A percentile compares a stretch with the other conserved stretches of the same genome.
phyloP scores from a whole-genome alignment of 306 rosid species.

The Datisca glomerata region DNA sequence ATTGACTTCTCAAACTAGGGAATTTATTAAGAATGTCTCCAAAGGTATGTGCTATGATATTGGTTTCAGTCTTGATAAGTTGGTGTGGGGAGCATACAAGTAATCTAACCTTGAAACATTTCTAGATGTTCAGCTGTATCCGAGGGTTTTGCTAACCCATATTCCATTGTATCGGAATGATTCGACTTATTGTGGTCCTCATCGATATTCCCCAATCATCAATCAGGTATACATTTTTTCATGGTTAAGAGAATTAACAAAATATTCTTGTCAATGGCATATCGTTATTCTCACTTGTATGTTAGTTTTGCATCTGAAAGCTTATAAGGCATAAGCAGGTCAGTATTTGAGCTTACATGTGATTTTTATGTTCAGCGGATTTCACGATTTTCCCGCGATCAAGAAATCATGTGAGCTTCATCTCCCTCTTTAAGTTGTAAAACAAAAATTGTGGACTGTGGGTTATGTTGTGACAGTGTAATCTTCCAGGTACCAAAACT shows the following conservation, averaged over 20 bases:
- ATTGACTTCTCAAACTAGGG: constrained; percentile 40
- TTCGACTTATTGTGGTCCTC: constrained; percentile 49
- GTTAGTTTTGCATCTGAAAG: constrained; percentile 4
- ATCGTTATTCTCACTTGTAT: background rate
- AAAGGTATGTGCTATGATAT: constrained; percentile 26
- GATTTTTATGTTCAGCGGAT: constrained; percentile 37
- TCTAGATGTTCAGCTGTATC: constrained; percentile 33
- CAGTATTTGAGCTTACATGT: constrained; percentile 16
- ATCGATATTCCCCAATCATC: constrained; percentile 46
- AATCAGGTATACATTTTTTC: constrained; percentile 44
- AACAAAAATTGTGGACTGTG: no score
- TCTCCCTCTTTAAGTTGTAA: constrained; percentile 13
- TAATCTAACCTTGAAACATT: no score
- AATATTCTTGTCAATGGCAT: background rate
- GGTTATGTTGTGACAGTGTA: no score
- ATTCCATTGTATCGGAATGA: constrained; percentile 67
- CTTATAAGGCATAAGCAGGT: no score
- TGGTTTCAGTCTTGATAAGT: background rate
- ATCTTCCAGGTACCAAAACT: constrained; percentile 51
- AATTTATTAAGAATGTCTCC: constrained; percentile 51
- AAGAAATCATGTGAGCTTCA: constrained; percentile 40
- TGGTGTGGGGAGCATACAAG: no score
- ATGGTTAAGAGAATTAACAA: background rate
- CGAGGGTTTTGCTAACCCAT: constrained; percentile 69
- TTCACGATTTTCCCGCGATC: constrained; percentile 10